phyloP scores from a whole-genome alignment of 2,329 filamentous ascomycete genomes.

The Annulohypoxylon truncatum region DNA sequence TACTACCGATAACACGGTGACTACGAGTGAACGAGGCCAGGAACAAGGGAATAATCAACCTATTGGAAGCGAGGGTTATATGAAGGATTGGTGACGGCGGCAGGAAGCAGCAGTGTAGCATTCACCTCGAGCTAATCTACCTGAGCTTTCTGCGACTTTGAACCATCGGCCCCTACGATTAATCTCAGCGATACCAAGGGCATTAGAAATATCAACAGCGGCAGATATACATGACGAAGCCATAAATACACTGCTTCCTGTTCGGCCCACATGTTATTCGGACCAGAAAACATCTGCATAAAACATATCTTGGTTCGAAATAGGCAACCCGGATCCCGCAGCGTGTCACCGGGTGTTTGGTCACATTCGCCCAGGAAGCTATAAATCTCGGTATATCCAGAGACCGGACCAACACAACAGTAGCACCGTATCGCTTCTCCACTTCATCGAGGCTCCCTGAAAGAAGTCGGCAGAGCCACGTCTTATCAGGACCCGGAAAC shows the following conservation, averaged over 20 bases:
- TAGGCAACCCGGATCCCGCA: background rate
- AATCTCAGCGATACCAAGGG: background rate
- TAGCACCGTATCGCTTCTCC: background rate
- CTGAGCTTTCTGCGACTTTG: background rate
- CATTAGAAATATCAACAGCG: background rate
- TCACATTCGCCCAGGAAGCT: background rate
- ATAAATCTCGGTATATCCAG: background rate
- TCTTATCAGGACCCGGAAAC: background rate
- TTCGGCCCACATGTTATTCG: background rate
- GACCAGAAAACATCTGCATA: background rate
- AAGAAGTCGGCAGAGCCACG: background rate
- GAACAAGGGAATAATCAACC: background rate
- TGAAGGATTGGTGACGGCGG: slow-evolving; percentile 33
- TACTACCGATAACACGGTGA: slow-evolving; percentile 36
- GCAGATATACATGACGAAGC: background rate
- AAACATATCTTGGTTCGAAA: background rate
- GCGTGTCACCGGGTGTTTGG: background rate
- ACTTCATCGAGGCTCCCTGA: background rate
- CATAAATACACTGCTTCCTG: background rate
- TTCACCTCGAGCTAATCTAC: background rate
- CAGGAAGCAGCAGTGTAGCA: background rate
- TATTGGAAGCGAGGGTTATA: slow-evolving; percentile 27
- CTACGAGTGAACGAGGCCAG: slow-evolving; percentile 12
- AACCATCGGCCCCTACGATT: background rate
- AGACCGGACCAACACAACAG: background rate